phyloP scores from a whole-genome alignment of 352 stramenopile species.

The Globisporangium mamillatum region DNA sequence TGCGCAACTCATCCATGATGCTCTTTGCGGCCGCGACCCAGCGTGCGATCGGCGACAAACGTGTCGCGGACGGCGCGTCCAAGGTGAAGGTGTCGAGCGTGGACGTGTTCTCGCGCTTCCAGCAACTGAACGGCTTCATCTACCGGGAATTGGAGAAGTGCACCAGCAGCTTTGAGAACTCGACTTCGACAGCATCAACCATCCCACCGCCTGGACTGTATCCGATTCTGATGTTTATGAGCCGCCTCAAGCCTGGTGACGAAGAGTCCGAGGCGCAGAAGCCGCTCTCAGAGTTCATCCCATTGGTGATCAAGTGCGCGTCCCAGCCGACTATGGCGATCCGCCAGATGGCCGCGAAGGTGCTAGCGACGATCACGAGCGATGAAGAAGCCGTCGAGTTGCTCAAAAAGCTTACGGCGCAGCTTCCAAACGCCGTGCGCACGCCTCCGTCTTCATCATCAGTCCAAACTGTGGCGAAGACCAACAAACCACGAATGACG shows the following conservation, averaged over 20 bases:
- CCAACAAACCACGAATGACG: slow-evolving; percentile 21
- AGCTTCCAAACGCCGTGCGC: slow-evolving; percentile 41
- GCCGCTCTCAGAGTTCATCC: slow-evolving; percentile 52
- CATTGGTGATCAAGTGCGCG: slow-evolving; percentile 65
- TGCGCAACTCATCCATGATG: slow-evolving; percentile 92
- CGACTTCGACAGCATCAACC: not conserved
- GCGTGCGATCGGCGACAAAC: slow-evolving; percentile 79
- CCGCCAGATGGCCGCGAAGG: slow-evolving; percentile 75
- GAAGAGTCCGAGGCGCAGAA: slow-evolving; percentile 34
- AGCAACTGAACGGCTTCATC: slow-evolving; percentile 61
- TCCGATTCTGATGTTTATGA: slow-evolving; percentile 77
- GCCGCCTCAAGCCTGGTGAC: slow-evolving; percentile 62
- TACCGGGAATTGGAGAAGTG: slow-evolving; percentile 50
- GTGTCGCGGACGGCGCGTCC: slow-evolving; percentile 70
- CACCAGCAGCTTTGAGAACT: slow-evolving; percentile 22
- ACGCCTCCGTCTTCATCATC: not conserved
- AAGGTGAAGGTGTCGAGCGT: slow-evolving; percentile 57
- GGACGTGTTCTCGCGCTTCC: slow-evolving; percentile 81
- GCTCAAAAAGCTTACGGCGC: slow-evolving; percentile 30
- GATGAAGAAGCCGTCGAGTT: slow-evolving; percentile 49
- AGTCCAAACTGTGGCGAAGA: not conserved
- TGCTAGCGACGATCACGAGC: slow-evolving; percentile 66
- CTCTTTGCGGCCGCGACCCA: slow-evolving; percentile 83
- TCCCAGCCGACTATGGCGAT: slow-evolving; percentile 71
- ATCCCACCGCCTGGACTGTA: slow-evolving; percentile 58